These are phyloP conservation scores for Quercus dentata DNA, from an alignment of 306 rosid genomes.

Conservation along the genomic window DNA sequence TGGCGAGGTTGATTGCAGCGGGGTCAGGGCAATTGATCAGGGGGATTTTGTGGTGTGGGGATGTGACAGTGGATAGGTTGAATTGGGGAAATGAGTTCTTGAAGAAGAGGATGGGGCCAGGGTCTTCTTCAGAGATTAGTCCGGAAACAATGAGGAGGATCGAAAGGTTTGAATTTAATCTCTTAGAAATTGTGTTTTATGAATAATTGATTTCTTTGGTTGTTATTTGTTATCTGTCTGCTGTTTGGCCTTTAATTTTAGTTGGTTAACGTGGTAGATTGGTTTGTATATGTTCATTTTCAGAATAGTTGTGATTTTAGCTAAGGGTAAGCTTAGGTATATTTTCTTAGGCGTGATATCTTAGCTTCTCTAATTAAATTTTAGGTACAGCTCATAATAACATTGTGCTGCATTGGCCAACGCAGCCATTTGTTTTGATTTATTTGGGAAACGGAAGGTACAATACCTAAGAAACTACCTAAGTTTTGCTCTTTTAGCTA, in stretches of 20 bases:
- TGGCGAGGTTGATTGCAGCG: slow-evolving; percentile 65
- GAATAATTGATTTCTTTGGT: neutral
- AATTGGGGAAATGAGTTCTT: slow-evolving; percentile 76
- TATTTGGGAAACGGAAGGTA: no score
- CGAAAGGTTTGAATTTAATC: slow-evolving; percentile 32
- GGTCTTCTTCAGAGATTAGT: slow-evolving; percentile 44
- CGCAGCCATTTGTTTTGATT: no score
- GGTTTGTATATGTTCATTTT: neutral
- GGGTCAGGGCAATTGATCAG: slow-evolving; percentile 81
- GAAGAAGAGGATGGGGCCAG: slow-evolving; percentile 49
- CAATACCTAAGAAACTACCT: no score
- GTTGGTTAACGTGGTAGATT: neutral
- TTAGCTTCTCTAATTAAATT: no score
- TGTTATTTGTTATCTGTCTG: neutral
- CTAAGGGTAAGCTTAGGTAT: no score
- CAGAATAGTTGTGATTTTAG: no score
- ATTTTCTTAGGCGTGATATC: no score
- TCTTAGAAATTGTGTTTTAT: neutral
- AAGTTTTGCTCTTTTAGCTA: no score
- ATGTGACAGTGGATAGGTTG: slow-evolving; percentile 78
- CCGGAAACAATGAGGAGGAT: slow-evolving; percentile 46
- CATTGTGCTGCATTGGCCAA: no score
- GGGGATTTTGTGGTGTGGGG: slow-evolving; percentile 87
- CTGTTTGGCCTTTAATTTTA: neutral
- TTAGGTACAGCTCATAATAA: no score